Evolutionary conservation across 768 basidiomycete genomes (phyloP).

Genomic region (Roridomyces roridus): DNA sequence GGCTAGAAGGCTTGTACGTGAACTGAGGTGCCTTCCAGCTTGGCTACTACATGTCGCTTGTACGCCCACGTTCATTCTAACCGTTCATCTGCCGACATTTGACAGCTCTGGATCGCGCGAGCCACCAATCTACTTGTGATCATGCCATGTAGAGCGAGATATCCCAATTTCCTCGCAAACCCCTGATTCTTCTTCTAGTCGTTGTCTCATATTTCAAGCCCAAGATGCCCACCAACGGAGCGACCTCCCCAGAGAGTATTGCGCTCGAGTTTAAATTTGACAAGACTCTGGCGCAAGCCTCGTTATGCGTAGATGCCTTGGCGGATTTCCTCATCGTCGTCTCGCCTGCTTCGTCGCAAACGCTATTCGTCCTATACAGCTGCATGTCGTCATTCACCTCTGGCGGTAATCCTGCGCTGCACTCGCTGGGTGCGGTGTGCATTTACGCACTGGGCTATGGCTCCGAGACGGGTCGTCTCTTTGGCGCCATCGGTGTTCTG

Average conservation of each 20-base stretch:
- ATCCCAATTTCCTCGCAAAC: not conserved
- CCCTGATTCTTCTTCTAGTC: constrained; percentile 42
- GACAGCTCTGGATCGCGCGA: constrained; percentile 60
- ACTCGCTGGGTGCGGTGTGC: constrained; percentile 75
- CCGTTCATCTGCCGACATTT: not conserved
- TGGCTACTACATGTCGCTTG: constrained; percentile 76
- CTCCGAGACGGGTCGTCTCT: constrained; percentile 62
- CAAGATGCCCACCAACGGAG: constrained; percentile 38
- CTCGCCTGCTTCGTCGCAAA: constrained; percentile 54
- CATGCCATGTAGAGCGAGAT: constrained; percentile 62
- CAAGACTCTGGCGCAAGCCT: constrained; percentile 65
- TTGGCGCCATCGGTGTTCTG: constrained; percentile 75
- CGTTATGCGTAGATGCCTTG: constrained; percentile 69
- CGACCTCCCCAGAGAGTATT: constrained; percentile 50
- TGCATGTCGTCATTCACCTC: constrained; percentile 69
- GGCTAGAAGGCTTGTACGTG: not conserved
- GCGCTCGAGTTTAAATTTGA: constrained; percentile 72
- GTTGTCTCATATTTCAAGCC: constrained; percentile 68
- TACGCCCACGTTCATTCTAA: not conserved
- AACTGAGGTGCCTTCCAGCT: constrained; percentile 43
- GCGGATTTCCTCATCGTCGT: constrained; percentile 69
- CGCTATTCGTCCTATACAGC: constrained; percentile 63
- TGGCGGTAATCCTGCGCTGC: constrained; percentile 66
- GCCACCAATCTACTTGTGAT: constrained; percentile 71
- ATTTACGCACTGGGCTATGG: constrained; percentile 58